Base-by-base conservation (phyloP, 768 basidiomycete species). In the Phlebiopsis flavidoalba region DNA sequence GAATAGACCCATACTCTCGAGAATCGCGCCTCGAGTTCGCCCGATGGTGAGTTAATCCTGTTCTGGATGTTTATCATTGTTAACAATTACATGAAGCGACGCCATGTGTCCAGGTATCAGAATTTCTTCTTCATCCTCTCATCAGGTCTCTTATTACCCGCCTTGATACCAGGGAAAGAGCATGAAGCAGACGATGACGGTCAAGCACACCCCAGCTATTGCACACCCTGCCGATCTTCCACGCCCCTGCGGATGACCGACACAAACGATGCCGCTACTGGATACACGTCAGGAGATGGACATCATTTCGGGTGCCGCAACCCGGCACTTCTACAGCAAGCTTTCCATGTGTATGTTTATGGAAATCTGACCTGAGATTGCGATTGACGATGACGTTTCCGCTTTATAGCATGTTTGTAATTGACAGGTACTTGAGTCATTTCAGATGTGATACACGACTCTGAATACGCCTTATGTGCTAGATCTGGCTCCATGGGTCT, bases 251-350 rank as follows among this genome's bases (percentile, higher is more conserved):
- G 57, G 67, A 72, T 12, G 64, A 70, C 5, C 69, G 69, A 22
- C 64, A 71, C 8, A 64, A n/a, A 70, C 1, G 62, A 66, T 0
- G 54, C 48, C 3, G 75, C 73, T 0, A n/a, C 70, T 2, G 79
- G 83, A 5, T 80, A 87, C 63, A 62, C 83, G 46, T 86, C 84
- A 3, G 72, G 71, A 21, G 85, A 86, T 53, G 85, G 86, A 0
- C 85, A 86, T 66, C 63, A 74, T 11, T 86, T 83, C 60, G 31
- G 67, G 0, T 86, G 85, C 71, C 74, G 74, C 57, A 83, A 86
- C 62, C 86, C 85, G 1, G 74, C 73, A 0, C 72, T 79, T 8
- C 67, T 81, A 69, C 79, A 79, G 19, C 83, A 80, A 63, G 76
- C 85, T 0, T 85, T 80, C 71, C 84, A 87, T 67, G 83, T 87